Conservation (phyloP, 1,284 basidiomycete genomes). For the Microbotryum intermedium region DNA sequence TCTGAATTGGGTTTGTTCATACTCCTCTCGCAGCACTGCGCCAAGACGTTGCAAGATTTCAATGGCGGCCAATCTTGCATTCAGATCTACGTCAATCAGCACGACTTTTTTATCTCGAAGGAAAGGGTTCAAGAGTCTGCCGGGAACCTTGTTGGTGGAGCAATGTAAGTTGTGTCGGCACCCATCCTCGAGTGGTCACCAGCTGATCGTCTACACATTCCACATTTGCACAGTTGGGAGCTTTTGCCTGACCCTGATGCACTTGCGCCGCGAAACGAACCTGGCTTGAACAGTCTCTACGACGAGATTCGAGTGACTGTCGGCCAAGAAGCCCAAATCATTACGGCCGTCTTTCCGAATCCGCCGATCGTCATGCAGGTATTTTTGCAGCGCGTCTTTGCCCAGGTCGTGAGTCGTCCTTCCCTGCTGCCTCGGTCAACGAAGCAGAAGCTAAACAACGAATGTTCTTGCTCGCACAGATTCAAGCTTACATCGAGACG, state of each 20-base stretch:
- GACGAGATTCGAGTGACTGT: slow-evolving; percentile 83
- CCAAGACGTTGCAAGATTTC: slow-evolving; percentile 92
- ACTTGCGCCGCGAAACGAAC: slow-evolving; percentile 67
- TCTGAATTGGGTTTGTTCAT: background rate
- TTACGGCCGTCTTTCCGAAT: slow-evolving; percentile 96
- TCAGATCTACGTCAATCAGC: slow-evolving; percentile 98
- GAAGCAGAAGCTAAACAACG: no score
- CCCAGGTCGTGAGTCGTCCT: slow-evolving; percentile 67
- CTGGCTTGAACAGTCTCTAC: slow-evolving; percentile 71
- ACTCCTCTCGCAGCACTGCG: slow-evolving; percentile 64
- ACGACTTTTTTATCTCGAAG: slow-evolving; percentile 90
- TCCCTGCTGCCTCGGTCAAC: background rate
- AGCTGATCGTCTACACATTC: slow-evolving; percentile 16
- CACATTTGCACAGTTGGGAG: slow-evolving; percentile 58
- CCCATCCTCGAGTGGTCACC: background rate
- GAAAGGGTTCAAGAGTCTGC: slow-evolving; percentile 53
- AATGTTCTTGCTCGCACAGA: slow-evolving; percentile 64
- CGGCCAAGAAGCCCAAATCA: slow-evolving; percentile 92
- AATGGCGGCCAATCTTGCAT: slow-evolving; percentile 95
- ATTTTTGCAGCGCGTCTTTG: slow-evolving; percentile 94
- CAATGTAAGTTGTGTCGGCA: slow-evolving; percentile 23
- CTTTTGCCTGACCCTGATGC: slow-evolving; percentile 68
- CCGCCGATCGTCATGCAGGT: slow-evolving; percentile 98
- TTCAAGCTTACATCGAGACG: slow-evolving; percentile 87
- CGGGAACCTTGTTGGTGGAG: slow-evolving; percentile 21